phyloP scores from a whole-genome alignment of 1,284 basidiomycete genomes.

The Heterobasidion irregulare region DNA sequence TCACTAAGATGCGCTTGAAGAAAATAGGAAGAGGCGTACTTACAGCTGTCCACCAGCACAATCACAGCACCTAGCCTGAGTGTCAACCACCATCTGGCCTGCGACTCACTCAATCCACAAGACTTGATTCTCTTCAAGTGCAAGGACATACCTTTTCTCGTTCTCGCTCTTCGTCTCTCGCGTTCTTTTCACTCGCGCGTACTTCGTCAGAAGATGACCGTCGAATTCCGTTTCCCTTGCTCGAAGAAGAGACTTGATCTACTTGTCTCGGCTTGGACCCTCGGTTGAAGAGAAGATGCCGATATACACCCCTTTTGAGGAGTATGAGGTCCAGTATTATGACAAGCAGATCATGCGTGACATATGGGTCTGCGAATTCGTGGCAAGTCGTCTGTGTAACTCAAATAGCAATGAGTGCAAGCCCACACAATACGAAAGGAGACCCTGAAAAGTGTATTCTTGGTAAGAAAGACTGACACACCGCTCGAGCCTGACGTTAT shows the following conservation, averaged over 20 bases:
- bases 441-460: not conserved
- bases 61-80: conserved; percentile 48
- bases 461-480: conserved; percentile 44
- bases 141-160: conserved; percentile 14
- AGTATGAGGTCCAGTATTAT: conserved; percentile 81
- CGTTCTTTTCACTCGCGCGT: not conserved
- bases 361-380: conserved; percentile 80
- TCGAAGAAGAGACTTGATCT: conserved; percentile 3
- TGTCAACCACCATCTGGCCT: conserved; percentile 53
- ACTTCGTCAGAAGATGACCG: too few species aligned
- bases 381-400: conserved; percentile 36
- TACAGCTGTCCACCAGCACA: conserved; percentile 63
- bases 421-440: not conserved
- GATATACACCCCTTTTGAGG: conserved; percentile 80
- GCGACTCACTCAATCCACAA: not conserved
- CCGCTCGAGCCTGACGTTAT: conserved; percentile 76
- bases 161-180: conserved; percentile 6
- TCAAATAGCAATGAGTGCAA: conserved; percentile 3
- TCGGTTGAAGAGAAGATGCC: conserved; percentile 87
- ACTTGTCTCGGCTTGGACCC: conserved; percentile 48
- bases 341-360: conserved; percentile 78
- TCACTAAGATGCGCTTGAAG: conserved; percentile 1
- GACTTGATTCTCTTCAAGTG: not conserved
- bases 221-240: not conserved
- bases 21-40: not conserved